These are phyloP conservation scores for Diplodia intermedia DNA, from an alignment of 2,329 filamentous ascomycete genomes.

Conservation along the genomic window DNA sequence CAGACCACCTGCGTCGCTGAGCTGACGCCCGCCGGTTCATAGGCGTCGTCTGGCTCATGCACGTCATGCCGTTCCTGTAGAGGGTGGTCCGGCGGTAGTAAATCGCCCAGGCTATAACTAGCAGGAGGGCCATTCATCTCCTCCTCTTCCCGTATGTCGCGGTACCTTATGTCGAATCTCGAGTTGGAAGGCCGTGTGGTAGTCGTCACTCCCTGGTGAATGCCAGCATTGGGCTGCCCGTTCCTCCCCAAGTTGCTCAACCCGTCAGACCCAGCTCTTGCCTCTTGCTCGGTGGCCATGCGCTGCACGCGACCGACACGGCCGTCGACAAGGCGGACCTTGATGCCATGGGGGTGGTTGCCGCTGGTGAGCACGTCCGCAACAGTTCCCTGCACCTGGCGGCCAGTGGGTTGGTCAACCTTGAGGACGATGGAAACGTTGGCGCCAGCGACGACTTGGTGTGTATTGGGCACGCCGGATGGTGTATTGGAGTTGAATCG, in stretches of 20 bases:
- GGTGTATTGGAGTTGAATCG: slow-evolving; percentile 18
- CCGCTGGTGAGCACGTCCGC: slow-evolving; percentile 73
- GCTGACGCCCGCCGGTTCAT: slow-evolving; percentile 35
- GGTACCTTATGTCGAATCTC: slow-evolving; percentile 31
- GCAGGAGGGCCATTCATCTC: slow-evolving; percentile 18
- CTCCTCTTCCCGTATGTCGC: slow-evolving; percentile 32
- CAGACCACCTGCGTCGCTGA: slow-evolving; percentile 53
- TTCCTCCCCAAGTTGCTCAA: slow-evolving; percentile 39
- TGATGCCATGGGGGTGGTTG: slow-evolving; percentile 79
- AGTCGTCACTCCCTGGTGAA: background rate
- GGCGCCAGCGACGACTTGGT: slow-evolving; percentile 66
- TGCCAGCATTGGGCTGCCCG: slow-evolving; percentile 35
- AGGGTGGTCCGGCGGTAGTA: slow-evolving; percentile 29
- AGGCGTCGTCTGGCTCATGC: slow-evolving; percentile 31
- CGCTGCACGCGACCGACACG: slow-evolving; percentile 76
- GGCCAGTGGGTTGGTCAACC: slow-evolving; percentile 75
- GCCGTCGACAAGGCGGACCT: slow-evolving; percentile 75
- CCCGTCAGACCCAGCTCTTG: slow-evolving; percentile 39
- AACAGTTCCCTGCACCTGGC: slow-evolving; percentile 71
- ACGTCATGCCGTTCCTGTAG: slow-evolving; percentile 35
- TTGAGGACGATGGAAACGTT: slow-evolving; percentile 77
- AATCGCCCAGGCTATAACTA: slow-evolving; percentile 27
- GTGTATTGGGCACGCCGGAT: slow-evolving; percentile 39
- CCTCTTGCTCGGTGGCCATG: slow-evolving; percentile 51
- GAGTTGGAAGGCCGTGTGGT: slow-evolving; percentile 1